Evolutionary conservation across 2,329 filamentous ascomycete species (phyloP), one percentile per base, ranked within the genome.

Genomic region (Clarireedia sp.): DNA sequence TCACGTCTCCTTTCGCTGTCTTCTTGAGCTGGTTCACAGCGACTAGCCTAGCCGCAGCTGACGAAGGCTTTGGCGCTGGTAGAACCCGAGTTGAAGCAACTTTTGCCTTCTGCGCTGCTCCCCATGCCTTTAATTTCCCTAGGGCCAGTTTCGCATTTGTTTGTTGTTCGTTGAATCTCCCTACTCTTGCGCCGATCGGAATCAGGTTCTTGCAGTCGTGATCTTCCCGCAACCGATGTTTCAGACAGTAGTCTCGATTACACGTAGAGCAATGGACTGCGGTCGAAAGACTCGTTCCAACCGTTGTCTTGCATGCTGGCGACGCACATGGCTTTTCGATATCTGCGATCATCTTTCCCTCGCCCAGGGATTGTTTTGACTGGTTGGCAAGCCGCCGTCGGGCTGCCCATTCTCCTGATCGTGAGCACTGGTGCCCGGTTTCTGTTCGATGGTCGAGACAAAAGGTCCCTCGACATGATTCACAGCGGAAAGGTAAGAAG

Each of bases 381-480:
- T 82, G 74, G 63, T 81, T 74, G 14, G 79, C 80, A 59, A 74
- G 70, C 5, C 82, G 77, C 60, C 74, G 74, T 23, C 79, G 76
- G 66, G 76, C 74, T 16, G 82, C 82, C 82, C 82, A 86, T 54
- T 80, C 82, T 59, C 83, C 83, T 2, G 73, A 75, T 50, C 81
- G 75, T 51, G 73, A 64, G 71, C 83, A 86, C 67, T 83, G 80
- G 74, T 99, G 95, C 0, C 89, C 75, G 19, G 82, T 81, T 74
- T 97, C 92, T 66, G 83, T 86, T 54, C 92, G 88, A 77, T 99
- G 94, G 69, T 97, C 92, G 62, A 95, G 86, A 71, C 95, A 99
- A 75, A 85, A 99, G 16, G 87, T 92, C 57, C 82, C 80, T 61
- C 71, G 80, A 74, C 94, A 99, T 63, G 88, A 94, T 69, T 95